Conservation (phyloP, 306 rosid species). For the Pyrus betulifolia region DNA sequence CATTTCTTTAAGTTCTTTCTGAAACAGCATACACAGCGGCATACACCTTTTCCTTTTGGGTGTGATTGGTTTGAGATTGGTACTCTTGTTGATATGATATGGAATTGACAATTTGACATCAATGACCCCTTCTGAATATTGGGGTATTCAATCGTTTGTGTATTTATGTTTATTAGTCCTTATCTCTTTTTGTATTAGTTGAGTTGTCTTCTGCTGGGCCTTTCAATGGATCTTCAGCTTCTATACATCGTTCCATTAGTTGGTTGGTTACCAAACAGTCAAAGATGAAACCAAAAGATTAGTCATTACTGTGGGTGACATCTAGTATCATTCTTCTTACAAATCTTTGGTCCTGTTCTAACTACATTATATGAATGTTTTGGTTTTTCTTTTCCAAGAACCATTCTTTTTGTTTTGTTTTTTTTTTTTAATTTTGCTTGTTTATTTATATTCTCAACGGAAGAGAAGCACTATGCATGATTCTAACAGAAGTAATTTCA, state of each 20-base stretch:
- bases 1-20: background rate
- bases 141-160: background rate
- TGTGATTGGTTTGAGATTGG: background rate
- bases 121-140: background rate
- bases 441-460: background rate
- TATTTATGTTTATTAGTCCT: no score
- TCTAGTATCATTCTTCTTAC: background rate
- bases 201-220: background rate
- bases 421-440: background rate
- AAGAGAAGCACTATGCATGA: background rate
- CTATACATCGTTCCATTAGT: background rate
- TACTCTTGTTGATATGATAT: background rate
- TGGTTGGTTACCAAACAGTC: background rate
- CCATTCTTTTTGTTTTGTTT: background rate
- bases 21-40: constrained; percentile 20
- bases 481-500: constrained; percentile 24
- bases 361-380: background rate
- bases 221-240: background rate
- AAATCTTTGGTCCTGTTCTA: background rate
- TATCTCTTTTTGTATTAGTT: background rate
- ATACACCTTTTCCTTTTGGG: constrained; percentile 2
- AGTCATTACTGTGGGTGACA: background rate
- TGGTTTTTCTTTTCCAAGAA: background rate
- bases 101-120: background rate
- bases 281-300: background rate